Conservation (phyloP, 768 basidiomycete genomes). For the Kwoniella bestiolae region DNA sequence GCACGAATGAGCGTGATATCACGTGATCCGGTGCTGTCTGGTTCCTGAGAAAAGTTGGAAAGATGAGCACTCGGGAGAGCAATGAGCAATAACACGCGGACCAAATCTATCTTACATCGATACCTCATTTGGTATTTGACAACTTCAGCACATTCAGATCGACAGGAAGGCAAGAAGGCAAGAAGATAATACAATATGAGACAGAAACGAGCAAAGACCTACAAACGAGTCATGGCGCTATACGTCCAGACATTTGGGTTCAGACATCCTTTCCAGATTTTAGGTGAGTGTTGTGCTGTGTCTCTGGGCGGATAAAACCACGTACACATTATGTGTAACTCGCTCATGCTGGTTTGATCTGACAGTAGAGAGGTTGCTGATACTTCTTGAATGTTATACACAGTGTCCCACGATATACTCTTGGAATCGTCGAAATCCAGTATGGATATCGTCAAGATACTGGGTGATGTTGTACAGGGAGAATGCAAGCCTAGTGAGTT, state of each 20-base stretch:
- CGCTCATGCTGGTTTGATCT: too few species aligned
- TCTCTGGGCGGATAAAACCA: too few species aligned
- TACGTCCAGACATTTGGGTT: conserved; percentile 88
- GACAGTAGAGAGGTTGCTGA: too few species aligned
- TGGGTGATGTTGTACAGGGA: conserved; percentile 67
- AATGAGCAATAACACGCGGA: background rate
- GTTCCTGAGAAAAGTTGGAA: background rate
- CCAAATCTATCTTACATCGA: background rate
- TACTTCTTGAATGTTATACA: too few species aligned
- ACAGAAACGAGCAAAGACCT: conserved; percentile 92
- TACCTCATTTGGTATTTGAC: too few species aligned
- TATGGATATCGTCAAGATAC: conserved; percentile 74
- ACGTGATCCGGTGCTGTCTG: background rate
- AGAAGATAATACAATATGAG: conserved; percentile 65
- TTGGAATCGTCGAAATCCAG: conserved; percentile 70
- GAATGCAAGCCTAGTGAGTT: conserved; percentile 86
- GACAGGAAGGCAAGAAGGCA: too few species aligned
- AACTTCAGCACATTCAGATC: too few species aligned
- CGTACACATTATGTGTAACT: too few species aligned
- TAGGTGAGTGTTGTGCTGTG: conserved; percentile 64
- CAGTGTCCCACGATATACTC: conserved; percentile 87
- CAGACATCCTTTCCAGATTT: conserved; percentile 88
- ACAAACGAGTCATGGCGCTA: conserved; percentile 89
- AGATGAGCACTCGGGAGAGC: background rate
- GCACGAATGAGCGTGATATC: background rate